A percentile compares a stretch with the other conserved stretches of the same genome.
Conservation (phyloP, 495 filamentous ascomycete genomes). For the Tuber calosporum region DNA sequence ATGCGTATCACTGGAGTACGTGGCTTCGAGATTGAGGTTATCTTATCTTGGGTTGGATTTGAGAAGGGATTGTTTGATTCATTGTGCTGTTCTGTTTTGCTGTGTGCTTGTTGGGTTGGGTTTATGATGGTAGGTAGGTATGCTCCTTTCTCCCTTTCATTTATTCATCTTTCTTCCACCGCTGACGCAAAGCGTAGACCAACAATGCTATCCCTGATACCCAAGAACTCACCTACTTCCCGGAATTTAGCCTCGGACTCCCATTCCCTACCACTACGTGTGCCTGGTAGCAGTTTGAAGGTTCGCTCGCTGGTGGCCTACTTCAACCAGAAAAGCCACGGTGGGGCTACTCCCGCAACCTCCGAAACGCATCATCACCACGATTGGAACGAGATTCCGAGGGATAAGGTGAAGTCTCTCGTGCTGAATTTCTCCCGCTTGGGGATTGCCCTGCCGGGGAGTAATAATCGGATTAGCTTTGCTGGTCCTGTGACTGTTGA, state of each 20-base stretch:
- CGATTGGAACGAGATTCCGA: conserved; percentile 22
- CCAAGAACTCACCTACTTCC: background rate
- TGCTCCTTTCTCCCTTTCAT: background rate
- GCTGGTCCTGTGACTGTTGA: background rate
- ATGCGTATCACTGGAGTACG: background rate
- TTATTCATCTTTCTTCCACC: background rate
- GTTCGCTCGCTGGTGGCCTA: conserved; percentile 34
- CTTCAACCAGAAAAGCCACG: conserved; percentile 26
- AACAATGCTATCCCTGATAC: background rate
- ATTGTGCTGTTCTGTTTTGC: background rate
- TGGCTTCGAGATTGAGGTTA: background rate
- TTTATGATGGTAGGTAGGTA: background rate
- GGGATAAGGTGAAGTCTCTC: conserved; percentile 28
- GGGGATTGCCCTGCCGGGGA: conserved; percentile 1
- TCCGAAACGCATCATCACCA: conserved; percentile 7
- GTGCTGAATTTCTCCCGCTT: conserved; percentile 21
- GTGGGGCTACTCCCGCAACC: background rate
- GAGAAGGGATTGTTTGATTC: background rate
- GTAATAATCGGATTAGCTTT: conserved; percentile 10
- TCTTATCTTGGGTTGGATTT: background rate
- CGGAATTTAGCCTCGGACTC: conserved; percentile 23
- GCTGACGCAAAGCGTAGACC: background rate
- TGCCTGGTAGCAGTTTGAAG: conserved; percentile 19
- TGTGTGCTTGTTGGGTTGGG: background rate
- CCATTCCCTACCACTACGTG: conserved; percentile 22